Percentiles rank a stretch among this genome's conserved stretches.
Evolutionary conservation across 257 asterid species (phyloP).

Genomic region (Fraxinus pennsylvanica): DNA sequence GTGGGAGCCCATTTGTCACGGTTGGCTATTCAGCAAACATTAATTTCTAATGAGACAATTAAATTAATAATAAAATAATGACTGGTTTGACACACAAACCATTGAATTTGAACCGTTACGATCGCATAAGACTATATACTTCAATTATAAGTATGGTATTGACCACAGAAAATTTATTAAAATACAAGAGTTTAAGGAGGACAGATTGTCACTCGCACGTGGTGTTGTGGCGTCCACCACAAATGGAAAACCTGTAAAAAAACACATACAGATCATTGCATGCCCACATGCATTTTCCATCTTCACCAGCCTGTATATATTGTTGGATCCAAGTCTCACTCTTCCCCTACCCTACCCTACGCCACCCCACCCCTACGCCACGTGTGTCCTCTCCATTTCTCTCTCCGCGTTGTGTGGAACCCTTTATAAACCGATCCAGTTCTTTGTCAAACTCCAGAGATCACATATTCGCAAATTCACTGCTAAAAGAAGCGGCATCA

Average conservation of each 20-base stretch:
- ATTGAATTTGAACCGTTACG: background rate
- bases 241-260: slow-evolving; percentile 22
- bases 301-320: slow-evolving; percentile 31
- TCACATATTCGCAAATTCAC: slow-evolving; percentile 1
- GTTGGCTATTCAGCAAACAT: slow-evolving; percentile 31
- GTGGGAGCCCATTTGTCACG: slow-evolving; percentile 30
- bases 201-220: slow-evolving; percentile 35
- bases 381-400: slow-evolving; percentile 25
- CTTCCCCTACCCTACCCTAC: background rate
- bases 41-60: background rate
- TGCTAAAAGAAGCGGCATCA: background rate
- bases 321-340: background rate
- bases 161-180: background rate
- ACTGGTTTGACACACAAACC: background rate
- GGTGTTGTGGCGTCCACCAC: slow-evolving; percentile 34
- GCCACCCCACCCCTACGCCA: slow-evolving; percentile 10
- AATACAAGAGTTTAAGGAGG: slow-evolving; percentile 11
- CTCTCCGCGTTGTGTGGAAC: slow-evolving; percentile 23
- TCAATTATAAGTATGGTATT: background rate
- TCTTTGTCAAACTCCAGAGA: background rate
- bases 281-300: slow-evolving; percentile 18
- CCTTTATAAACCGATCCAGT: slow-evolving; percentile 23
- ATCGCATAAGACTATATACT: background rate
- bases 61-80: background rate
- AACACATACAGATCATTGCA: background rate